Percentiles rank a stretch among this genome's conserved stretches.
Evolutionary conservation across 1,284 basidiomycete genomes (phyloP).

Genomic region (Malassezia equina): DNA sequence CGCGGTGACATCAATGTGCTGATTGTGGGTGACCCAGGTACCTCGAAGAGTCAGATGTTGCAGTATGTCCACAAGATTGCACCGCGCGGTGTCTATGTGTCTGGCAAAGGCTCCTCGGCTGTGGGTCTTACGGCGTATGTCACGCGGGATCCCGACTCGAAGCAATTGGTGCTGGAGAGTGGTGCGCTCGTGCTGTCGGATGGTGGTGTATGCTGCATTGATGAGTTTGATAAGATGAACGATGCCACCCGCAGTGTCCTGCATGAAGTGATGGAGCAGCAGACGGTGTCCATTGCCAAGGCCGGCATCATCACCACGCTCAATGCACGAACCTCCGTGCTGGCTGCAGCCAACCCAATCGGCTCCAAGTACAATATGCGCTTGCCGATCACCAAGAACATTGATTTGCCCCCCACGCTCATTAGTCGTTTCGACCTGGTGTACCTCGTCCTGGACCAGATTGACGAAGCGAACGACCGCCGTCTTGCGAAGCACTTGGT

Average conservation of each 20-base stretch:
- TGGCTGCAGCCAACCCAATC: slow-evolving; percentile 93
- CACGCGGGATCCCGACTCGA: slow-evolving; percentile 91
- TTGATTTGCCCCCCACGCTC: slow-evolving; percentile 81
- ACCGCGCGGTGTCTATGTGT: slow-evolving; percentile 72
- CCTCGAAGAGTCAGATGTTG: slow-evolving; percentile 82
- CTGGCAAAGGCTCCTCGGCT: slow-evolving; percentile 92
- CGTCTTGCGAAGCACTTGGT: slow-evolving; percentile 85
- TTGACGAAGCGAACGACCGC: slow-evolving; percentile 77
- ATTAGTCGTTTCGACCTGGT: slow-evolving; percentile 95
- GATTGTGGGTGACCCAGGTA: slow-evolving; percentile 94
- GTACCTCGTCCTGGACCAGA: slow-evolving; percentile 89
- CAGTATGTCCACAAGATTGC: slow-evolving; percentile 96
- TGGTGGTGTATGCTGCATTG: slow-evolving; percentile 96
- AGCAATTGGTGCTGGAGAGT: slow-evolving; percentile 92
- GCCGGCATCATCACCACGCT: slow-evolving; percentile 97
- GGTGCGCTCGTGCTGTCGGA: slow-evolving; percentile 93
- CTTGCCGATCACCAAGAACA: slow-evolving; percentile 60
- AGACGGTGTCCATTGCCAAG: slow-evolving; percentile 99
- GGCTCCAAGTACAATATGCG: slow-evolving; percentile 88
- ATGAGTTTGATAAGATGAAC: slow-evolving; percentile 99
- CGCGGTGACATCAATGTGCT: slow-evolving; percentile 95
- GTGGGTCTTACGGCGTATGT: slow-evolving; percentile 97
- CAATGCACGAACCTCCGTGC: slow-evolving; percentile 90
- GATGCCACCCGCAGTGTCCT: slow-evolving; percentile 90
- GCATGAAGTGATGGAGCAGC: slow-evolving; percentile 99